phyloP scores from a whole-genome alignment of 768 basidiomycete species.

The Terana coerulea region DNA sequence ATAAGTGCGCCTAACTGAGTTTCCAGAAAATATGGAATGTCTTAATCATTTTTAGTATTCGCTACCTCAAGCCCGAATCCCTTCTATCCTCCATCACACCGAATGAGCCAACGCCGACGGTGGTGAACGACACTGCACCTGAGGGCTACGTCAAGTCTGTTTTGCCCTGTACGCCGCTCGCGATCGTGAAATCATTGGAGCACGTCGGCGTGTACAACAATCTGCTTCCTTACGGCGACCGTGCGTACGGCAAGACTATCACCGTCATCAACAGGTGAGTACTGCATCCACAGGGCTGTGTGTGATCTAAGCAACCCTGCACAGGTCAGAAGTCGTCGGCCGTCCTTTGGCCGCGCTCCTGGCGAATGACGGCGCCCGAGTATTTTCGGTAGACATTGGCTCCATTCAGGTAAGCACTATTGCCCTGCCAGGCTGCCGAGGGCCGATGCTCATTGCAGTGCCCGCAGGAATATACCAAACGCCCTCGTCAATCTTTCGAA shows the following conservation, averaged over 20 bases:
- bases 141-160: conserved; percentile 92
- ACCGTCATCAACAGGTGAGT: conserved; percentile 90
- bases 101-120: conserved; percentile 25
- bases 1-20: conserved; percentile 61
- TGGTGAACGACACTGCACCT: conserved; percentile 61
- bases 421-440: not conserved
- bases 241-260: conserved; percentile 89
- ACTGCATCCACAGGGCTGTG: not conserved
- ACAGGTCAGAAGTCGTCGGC: conserved; percentile 93
- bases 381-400: conserved; percentile 94
- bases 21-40: not conserved
- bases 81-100: conserved; percentile 46
- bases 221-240: conserved; percentile 89
- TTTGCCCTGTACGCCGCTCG: conserved; percentile 95
- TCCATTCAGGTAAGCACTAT: conserved; percentile 65
- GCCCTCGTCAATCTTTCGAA: conserved; percentile 50
- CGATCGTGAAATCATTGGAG: conserved; percentile 94
- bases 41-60: conserved; percentile 62
- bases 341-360: conserved; percentile 93
- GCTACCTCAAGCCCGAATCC: conserved; percentile 80
- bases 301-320: not conserved
- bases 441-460: no score
- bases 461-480: conserved; percentile 87
- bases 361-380: conserved; percentile 94
- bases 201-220: conserved; percentile 89